Evolutionary conservation across 1,139 yeast species (phyloP), one percentile per base, ranked within the genome.

Genomic region (Geotrichum restrictum): DNA sequence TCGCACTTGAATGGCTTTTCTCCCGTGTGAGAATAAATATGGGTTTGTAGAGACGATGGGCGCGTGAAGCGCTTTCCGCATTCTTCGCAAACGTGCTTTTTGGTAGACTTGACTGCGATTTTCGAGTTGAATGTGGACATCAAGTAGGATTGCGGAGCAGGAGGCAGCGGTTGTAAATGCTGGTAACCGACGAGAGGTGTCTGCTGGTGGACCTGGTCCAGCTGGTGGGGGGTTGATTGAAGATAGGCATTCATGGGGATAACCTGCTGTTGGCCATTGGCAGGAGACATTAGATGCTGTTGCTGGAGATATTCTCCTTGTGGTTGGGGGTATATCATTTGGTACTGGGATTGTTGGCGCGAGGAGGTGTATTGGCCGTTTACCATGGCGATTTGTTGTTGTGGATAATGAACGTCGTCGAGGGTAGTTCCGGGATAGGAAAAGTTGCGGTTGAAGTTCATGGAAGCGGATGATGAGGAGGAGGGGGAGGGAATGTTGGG

Each of bases 11-110:
- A 86, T 27, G 93, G 88, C 67, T 85, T 86, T 64, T 85, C 93
- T 3, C 96, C 96, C 0, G 96, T 87, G 65, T 88, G 96, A 2
- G 88, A 82, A 65, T 85, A 83, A 69, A 80, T 76, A 69, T 88
- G 96, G 3, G 93, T 87, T 62, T 81, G 85, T 54, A 88, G 73
- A 1, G 93, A 84, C 8, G 88, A 82, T 1, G 96, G 95, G 55
- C 96, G 74, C 50, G 85, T 83, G 71, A 88, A 88, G 47, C 80
- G 81, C 66, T 87, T 87, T 51, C 80, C 77, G 68, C 96, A 88
- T 14, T 80, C 74, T 29, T 75, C 71, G 66, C 96, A 88, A 48
- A 77, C 66, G 59, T 70, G 73, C 59, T 64, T 64, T 59, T 63
- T 64, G 38, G 60, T 49, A 22, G 61, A 57, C 27, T 66, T 57